Evolutionary conservation across 441 rosid genomes (phyloP).

Genomic region (Erysimum pusillum): DNA sequence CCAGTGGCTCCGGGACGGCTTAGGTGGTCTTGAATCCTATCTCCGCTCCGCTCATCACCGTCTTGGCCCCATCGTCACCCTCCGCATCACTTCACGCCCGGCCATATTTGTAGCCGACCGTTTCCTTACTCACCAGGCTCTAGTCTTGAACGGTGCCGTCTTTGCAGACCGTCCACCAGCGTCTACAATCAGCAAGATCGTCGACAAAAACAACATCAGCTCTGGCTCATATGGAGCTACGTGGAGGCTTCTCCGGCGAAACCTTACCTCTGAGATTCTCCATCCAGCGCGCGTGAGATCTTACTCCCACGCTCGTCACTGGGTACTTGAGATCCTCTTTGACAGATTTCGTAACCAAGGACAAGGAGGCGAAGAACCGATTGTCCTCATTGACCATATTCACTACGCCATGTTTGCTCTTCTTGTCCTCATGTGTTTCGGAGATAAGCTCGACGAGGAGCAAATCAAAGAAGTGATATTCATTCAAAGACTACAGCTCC

Average conservation of each 20-base stretch:
- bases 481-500: constrained; percentile 32
- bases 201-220: constrained; percentile 33
- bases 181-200: background rate
- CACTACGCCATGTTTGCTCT: constrained; percentile 51
- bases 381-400: constrained; percentile 39
- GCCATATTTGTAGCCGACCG: constrained; percentile 38
- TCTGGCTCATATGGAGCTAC: constrained; percentile 31
- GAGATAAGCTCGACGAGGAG: constrained; percentile 45
- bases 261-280: constrained; percentile 33
- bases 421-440: constrained; percentile 50
- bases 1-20: constrained; percentile 33
- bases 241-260: constrained; percentile 41
- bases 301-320: constrained; percentile 37
- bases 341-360: constrained; percentile 20
- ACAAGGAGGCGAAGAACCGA: background rate
- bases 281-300: constrained; percentile 29
- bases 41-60: constrained; percentile 26
- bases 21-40: constrained; percentile 20
- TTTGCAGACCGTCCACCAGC: constrained; percentile 47
- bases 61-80: constrained; percentile 43
- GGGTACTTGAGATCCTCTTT: constrained; percentile 29
- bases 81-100: constrained; percentile 34
- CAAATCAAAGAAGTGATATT: constrained; percentile 41
- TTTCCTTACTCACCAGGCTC: constrained; percentile 35
- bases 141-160: constrained; percentile 43